Base-by-base conservation (phyloP, 2,329 filamentous ascomycete genomes). In the Trichophyton benhamiae region DNA sequence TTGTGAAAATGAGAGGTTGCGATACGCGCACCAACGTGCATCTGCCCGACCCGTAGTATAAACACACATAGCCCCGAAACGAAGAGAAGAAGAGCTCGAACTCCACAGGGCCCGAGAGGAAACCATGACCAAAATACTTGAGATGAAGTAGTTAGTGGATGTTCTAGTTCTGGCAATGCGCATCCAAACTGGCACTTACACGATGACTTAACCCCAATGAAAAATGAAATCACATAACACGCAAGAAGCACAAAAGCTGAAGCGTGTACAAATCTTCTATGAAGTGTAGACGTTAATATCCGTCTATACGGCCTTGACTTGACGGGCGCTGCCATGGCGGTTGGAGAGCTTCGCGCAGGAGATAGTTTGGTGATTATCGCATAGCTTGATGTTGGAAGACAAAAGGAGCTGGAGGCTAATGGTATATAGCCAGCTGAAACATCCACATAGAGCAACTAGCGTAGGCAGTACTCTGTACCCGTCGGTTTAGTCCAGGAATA, bases 101-200 rank as follows among this genome's bases (percentile, higher is more conserved):
- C 74, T 63, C 89, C 90, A 52, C 87, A 83, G 61, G 81, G 80
- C 59, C 90, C 88, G 44, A 96, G 68, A 25, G 91, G 91, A 66
- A 95, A 90, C 87, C 89, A 92, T 68, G 85, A 79, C 91, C 90
- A 96, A 64, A 96, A 77, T 58, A 84, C 89, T 38, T 92, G 67
- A 27, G 30, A 58, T 30, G 61, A 20, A 22, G 20, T 15, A 9
- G 22, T 27, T 33, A 60, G 48, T 48, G 22, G 20, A 20, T 27
- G 38, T 22, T 7, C 27, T 20, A 8, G 30, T n/a, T n/a, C 1
- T 15, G 20, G 25, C 9, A 58, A 44, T 36, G 27, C 6, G 22
- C 17, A 15, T 55, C 33, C 22, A 33, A 30, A 9, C 38, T 27
- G 15, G 25, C 36, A 53, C 86, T 72, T 73, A 91, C 88, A 80